A percentile compares a stretch with the other conserved stretches of the same genome.
phyloP scores from a whole-genome alignment of 1,139 yeast species.

The Pichia sp. region DNA sequence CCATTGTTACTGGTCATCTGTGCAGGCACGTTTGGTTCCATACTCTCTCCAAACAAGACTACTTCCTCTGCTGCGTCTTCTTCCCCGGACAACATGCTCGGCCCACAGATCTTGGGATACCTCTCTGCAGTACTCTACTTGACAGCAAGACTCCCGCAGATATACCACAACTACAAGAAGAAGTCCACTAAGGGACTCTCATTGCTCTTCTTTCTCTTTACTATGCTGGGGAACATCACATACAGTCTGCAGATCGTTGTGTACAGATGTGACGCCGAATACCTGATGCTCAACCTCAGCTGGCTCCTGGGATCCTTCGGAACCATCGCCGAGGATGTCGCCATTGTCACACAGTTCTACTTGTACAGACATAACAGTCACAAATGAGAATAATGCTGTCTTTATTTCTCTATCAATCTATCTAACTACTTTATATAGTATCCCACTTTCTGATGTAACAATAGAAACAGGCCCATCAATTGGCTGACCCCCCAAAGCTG shows the following conservation, averaged over 20 bases:
- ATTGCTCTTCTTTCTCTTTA: slow-evolving; percentile 67
- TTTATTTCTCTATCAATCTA: background rate
- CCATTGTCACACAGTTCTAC: slow-evolving; percentile 64
- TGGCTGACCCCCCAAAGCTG: slow-evolving; percentile 30
- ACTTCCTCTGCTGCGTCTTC: slow-evolving; percentile 5
- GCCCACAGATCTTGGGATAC: slow-evolving; percentile 72
- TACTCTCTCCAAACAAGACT: slow-evolving; percentile 40
- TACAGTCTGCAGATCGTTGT: slow-evolving; percentile 72
- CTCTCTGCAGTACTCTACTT: slow-evolving; percentile 64
- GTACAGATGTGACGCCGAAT: slow-evolving; percentile 57
- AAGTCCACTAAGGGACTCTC: slow-evolving; percentile 74
- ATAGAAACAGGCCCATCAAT: background rate
- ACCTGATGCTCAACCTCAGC: slow-evolving; percentile 59
- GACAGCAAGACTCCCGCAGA: slow-evolving; percentile 79
- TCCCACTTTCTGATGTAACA: background rate
- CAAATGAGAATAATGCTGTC: background rate
- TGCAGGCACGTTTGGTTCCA: slow-evolving; percentile 64
- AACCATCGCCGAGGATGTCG: slow-evolving; percentile 62
- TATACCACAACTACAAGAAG: slow-evolving; percentile 62
- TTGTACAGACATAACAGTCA: slow-evolving; percentile 38
- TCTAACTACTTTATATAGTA: background rate
- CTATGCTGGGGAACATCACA: slow-evolving; percentile 71
- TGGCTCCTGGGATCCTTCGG: slow-evolving; percentile 77
- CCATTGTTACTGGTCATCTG: slow-evolving; percentile 63
- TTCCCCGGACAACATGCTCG: slow-evolving; percentile 32